These are phyloP conservation scores for Suillus ampliporus DNA, from an alignment of 768 basidiomycete genomes.

Conservation along the genomic window DNA sequence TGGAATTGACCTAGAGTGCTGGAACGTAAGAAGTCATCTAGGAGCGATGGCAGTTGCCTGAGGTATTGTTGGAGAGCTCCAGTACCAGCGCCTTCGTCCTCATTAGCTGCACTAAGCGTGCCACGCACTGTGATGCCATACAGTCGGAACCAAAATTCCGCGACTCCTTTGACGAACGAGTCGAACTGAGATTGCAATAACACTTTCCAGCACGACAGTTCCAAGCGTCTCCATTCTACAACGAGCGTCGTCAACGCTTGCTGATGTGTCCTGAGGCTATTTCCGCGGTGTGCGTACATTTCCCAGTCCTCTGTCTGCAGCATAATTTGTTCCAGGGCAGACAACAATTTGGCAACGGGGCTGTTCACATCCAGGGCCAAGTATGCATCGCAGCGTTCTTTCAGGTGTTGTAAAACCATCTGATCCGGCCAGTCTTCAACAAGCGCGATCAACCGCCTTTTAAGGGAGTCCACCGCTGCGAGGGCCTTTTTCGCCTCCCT, in stretches of 20 bases:
- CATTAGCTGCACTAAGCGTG: conserved; percentile 51
- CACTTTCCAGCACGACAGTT: conserved; percentile 85
- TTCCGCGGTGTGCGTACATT: conserved; percentile 90
- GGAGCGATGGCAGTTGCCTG: conserved; percentile 68
- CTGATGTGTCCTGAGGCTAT: conserved; percentile 73
- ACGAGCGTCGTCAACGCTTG: conserved; percentile 72
- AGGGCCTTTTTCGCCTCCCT: conserved; percentile 69
- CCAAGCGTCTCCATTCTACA: conserved; percentile 89
- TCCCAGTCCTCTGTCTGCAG: conserved; percentile 96
- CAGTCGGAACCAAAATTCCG: conserved; percentile 91
- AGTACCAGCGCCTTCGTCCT: conserved; percentile 37
- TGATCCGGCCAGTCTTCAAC: conserved; percentile 94
- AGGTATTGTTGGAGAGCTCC: conserved; percentile 58
- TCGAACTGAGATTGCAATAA: conserved; percentile 75
- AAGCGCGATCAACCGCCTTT: conserved; percentile 56
- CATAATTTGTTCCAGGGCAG: conserved; percentile 84
- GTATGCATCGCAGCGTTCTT: conserved; percentile 69
- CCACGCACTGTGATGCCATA: conserved; percentile 82
- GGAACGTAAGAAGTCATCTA: conserved; percentile 78
- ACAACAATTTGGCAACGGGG: conserved; percentile 82
- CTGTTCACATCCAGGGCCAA: conserved; percentile 64
- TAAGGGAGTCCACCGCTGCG: conserved; percentile 54
- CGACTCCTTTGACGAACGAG: conserved; percentile 47
- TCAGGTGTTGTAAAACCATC: conserved; percentile 91
- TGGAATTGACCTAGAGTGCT: conserved; percentile 87